These are phyloP conservation scores for Penicillium samsonianum DNA, from an alignment of 495 filamentous ascomycete species.

Conservation along the genomic window DNA sequence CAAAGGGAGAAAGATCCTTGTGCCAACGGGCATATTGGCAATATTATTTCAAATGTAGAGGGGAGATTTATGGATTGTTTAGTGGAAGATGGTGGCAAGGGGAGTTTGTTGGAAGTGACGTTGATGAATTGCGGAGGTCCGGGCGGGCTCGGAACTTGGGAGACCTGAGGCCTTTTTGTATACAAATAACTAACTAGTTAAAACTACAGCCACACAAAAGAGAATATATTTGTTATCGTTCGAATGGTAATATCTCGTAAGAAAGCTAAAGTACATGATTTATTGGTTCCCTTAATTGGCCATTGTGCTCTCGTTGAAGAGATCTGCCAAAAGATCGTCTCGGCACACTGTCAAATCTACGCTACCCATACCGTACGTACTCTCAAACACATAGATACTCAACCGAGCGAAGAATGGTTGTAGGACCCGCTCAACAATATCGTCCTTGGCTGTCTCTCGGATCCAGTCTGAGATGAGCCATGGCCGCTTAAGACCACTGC, in stretches of 20 bases:
- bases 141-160: slow-evolving; percentile 22
- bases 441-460: slow-evolving; percentile 59
- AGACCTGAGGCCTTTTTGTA: slow-evolving; percentile 6
- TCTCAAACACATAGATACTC: slow-evolving; percentile 90
- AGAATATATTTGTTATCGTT: slow-evolving; percentile 8
- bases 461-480: slow-evolving; percentile 48
- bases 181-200: slow-evolving; percentile 5
- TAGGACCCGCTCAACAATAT: slow-evolving; percentile 72
- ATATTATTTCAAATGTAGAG: slow-evolving; percentile 10
- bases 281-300: slow-evolving; percentile 32
- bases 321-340: slow-evolving; percentile 69
- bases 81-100: slow-evolving; percentile 18
- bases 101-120: slow-evolving; percentile 34
- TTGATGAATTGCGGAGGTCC: slow-evolving; percentile 28
- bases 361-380: slow-evolving; percentile 78
- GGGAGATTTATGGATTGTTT: slow-evolving; percentile 7
- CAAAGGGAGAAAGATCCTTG: slow-evolving; percentile 25
- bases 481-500: slow-evolving; percentile 36
- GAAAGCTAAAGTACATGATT: slow-evolving; percentile 3
- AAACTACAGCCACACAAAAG: slow-evolving; percentile 12
- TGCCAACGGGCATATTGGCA: slow-evolving; percentile 26
- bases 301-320: slow-evolving; percentile 75
- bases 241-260: background rate
- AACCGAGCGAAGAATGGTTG: slow-evolving; percentile 88
- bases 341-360: slow-evolving; percentile 70